These are phyloP conservation scores for Westerdykella ornata DNA, from an alignment of 2,329 filamentous ascomycete genomes.

Conservation along the genomic window DNA sequence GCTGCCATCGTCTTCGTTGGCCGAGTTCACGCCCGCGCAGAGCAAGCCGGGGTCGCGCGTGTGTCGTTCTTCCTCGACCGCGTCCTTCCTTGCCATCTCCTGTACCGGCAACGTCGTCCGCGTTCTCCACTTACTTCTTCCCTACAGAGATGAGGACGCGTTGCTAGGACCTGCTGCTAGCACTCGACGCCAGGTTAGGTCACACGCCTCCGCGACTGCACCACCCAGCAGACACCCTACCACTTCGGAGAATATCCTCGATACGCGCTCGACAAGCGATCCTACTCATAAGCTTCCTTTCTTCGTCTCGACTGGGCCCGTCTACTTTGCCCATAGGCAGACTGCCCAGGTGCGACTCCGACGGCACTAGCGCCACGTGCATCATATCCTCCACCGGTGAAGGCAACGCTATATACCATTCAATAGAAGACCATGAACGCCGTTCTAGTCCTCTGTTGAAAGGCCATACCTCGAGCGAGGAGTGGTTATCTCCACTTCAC, in stretches of 20 bases:
- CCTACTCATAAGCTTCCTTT: background rate
- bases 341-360: background rate
- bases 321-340: no score
- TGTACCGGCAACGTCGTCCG: background rate
- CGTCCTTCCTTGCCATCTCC: slow-evolving; percentile 2
- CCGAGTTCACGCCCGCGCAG: slow-evolving; percentile 3
- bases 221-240: background rate
- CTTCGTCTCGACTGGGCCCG: no score
- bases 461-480: slow-evolving; percentile 62
- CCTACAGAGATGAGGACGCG: slow-evolving; percentile 19
- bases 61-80: slow-evolving; percentile 18
- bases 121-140: slow-evolving; percentile 3
- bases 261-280: slow-evolving; percentile 3
- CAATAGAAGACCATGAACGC: slow-evolving; percentile 27
- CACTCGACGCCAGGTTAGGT: slow-evolving; percentile 52
- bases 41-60: slow-evolving; percentile 22
- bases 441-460: slow-evolving; percentile 58
- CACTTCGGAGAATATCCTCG: background rate
- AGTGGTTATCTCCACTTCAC: slow-evolving; percentile 62
- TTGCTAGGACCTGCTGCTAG: slow-evolving; percentile 13
- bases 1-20: background rate
- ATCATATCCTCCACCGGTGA: background rate
- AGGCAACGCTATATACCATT: slow-evolving; percentile 14
- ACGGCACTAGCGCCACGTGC: no score
- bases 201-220: slow-evolving; percentile 68